phyloP scores from a whole-genome alignment of 495 filamentous ascomycete genomes.

The Penicillium waksmanii region DNA sequence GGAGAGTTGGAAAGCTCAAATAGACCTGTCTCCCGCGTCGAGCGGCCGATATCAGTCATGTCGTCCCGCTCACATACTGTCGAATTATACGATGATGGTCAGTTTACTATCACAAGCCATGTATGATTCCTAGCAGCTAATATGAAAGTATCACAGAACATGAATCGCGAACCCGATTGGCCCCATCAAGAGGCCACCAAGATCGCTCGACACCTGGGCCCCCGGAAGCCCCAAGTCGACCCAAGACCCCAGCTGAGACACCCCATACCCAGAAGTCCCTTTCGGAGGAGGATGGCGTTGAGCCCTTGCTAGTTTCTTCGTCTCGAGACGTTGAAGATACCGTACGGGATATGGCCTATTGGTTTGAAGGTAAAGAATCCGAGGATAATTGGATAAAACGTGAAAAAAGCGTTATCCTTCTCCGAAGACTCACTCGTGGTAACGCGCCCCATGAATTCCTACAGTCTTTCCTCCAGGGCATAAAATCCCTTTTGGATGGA shows the following conservation, averaged over 20 bases:
- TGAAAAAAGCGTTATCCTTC: conserved; percentile 74
- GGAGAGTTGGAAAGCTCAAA: conserved; percentile 31
- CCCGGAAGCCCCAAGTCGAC: conserved; percentile 22
- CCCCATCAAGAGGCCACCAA: conserved; percentile 25
- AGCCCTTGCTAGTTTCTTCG: conserved; percentile 80
- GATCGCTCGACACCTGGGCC: conserved; percentile 26
- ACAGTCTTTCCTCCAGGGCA: conserved; percentile 64
- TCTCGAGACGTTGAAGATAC: conserved; percentile 82
- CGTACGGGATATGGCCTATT: conserved; percentile 73
- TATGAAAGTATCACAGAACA: conserved; percentile 17
- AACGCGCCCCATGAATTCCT: conserved; percentile 82
- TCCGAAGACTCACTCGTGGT: conserved; percentile 78
- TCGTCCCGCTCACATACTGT: conserved; percentile 31
- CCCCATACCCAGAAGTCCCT: conserved; percentile 12
- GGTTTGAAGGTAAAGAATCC: conserved; percentile 87
- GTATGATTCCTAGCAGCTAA: conserved; percentile 9
- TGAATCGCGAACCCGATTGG: conserved; percentile 19
- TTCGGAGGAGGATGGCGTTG: conserved; percentile 62
- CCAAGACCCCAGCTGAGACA: conserved; percentile 25
- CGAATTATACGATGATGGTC: conserved; percentile 32
- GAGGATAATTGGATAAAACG: conserved; percentile 89
- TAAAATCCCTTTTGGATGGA: conserved; percentile 80
- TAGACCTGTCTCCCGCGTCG: conserved; percentile 50
- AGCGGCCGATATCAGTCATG: conserved; percentile 35
- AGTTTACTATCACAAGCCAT: conserved; percentile 7